Base-by-base conservation (phyloP, 441 rosid species). In the Croton laevigatus region DNA sequence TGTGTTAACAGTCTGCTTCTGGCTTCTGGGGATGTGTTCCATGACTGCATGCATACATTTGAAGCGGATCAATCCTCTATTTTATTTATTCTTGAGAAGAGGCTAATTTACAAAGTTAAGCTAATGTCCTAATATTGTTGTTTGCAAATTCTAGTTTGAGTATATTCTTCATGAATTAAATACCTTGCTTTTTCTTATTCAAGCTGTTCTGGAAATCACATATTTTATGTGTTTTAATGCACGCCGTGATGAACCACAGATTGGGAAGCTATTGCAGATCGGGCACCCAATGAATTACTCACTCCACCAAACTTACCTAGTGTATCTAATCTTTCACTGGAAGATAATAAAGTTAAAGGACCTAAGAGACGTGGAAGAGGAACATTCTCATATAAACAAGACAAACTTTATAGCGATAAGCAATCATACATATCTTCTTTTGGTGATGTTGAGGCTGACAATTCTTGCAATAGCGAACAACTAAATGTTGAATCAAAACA, bases 331-430 rank as follows among this genome's bases (percentile, higher is more conserved):
- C 83, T 90, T 53, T 83, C 90, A 8, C 68, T 84, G 73, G 85
- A 84, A 73, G 90, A 81, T 62, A 71, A 78, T 40, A 81, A 79
- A 75, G 76, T 73, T 67, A 61, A 81, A 78, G 87, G 72, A 22
- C 88, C 90, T 55, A 91, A 86, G 80, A 79, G 91, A 66, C 97
- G 97, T 61, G 99, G 99, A 52, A 86, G 98, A 79, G 98, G 97
- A 60, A 89, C 89, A 13, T 90, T 93, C 77, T 81, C 95, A 0
- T 93, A 90, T 67, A 80, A 82, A 45, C 88, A 72, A 58, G 72
- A 80, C 44, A 81, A 81, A 61, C 73, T 92, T 77, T 90, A 90
- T 34, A 82, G 88, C 71, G 90, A 89, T 74, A 70, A 75, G 23
- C 75, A 73, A 64, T 76, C 73, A 8, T 83, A 75, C 42, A 34